Percentiles rank a stretch among this genome's conserved stretches.
Evolutionary conservation across 495 filamentous ascomycete genomes (phyloP).

Genomic region (Penicillium roqueforti): DNA sequence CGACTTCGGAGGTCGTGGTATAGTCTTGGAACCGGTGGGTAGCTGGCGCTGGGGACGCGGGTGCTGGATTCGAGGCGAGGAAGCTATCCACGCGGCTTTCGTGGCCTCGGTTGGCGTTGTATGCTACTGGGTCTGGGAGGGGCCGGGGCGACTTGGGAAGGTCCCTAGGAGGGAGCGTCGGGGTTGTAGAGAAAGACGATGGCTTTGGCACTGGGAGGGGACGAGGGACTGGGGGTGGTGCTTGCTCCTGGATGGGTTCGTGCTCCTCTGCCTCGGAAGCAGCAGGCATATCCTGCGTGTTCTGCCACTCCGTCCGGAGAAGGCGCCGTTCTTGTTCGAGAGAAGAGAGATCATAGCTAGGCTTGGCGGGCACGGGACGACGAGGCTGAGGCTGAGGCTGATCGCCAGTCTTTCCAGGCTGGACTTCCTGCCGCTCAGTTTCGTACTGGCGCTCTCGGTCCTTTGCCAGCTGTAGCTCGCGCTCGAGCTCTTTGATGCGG

Average conservation of each 20-base stretch:
- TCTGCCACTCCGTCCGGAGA: conserved; percentile 64
- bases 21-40: conserved; percentile 50
- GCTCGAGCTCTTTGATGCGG: conserved; percentile 79
- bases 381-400: conserved; percentile 28
- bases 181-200: conserved; percentile 8
- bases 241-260: conserved; percentile 30
- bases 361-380: conserved; percentile 48
- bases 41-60: conserved; percentile 30
- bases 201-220: conserved; percentile 36
- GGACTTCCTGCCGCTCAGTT: conserved; percentile 63
- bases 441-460: conserved; percentile 84
- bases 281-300: conserved; percentile 39
- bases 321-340: conserved; percentile 70
- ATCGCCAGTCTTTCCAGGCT: conserved; percentile 29
- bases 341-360: conserved; percentile 63
- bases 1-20: conserved; percentile 60
- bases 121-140: conserved; percentile 29
- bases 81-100: conserved; percentile 44
- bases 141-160: conserved; percentile 28
- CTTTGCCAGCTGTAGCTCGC: conserved; percentile 78
- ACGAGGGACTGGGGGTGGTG: conserved; percentile 35
- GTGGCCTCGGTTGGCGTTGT: conserved; percentile 23
- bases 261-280: conserved; percentile 18
- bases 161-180: conserved; percentile 17
- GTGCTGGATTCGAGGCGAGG: conserved; percentile 51